Base-by-base conservation (phyloP, 805 yeast species). In the Wickerhamomyces chambardii region DNA sequence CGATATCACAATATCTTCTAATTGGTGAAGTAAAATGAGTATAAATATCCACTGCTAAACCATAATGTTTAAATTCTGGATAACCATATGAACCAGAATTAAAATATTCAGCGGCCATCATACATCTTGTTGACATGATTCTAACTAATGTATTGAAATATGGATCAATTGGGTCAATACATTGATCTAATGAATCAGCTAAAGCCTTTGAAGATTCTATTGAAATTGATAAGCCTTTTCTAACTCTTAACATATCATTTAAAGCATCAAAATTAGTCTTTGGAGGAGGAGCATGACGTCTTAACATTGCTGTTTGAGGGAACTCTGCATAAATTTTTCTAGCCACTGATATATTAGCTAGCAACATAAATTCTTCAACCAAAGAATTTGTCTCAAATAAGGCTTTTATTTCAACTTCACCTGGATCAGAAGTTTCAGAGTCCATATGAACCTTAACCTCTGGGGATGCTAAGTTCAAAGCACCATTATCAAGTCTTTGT, bases 61-160 rank as follows among this genome's bases (percentile, higher is more conserved):
- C 99, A 58, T 92, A 92, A 68, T 92, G 99, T 42, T 81, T 76
- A 66, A 85, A 92, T 44, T 92, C 98, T 12, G 94, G 78, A 53
- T 86, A 85, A 9, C 95, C 84, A 51, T 70, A 85, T 14, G 83
- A 77, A 8, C 99, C 97, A 0, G 95, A 75, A 10, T 94, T 78
- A 63, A 92, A 92, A 55, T 92, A 92, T 55, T 90, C 97, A 2
- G 99, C 99, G 2, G 98, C 95, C 83, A 87, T 85, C 98, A 92
- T 92, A 61, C 97, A 90, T 50, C 99, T 73, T 0, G 99, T 92
- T 7, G 97, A 92, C 95, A 92, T 82, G 45, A 92, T 92, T 58
- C 99, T 78, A 6, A 90, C 68, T 48, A 92, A 68, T 0, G 97
- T 92, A 59, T 92, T 92, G 71, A 92, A 86, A 53, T 85, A 92